Percentiles rank a stretch among this genome's conserved stretches.
These are phyloP conservation scores for Rhodotorula sp. DNA, from an alignment of 1,284 basidiomycete species.

Conservation along the genomic window DNA sequence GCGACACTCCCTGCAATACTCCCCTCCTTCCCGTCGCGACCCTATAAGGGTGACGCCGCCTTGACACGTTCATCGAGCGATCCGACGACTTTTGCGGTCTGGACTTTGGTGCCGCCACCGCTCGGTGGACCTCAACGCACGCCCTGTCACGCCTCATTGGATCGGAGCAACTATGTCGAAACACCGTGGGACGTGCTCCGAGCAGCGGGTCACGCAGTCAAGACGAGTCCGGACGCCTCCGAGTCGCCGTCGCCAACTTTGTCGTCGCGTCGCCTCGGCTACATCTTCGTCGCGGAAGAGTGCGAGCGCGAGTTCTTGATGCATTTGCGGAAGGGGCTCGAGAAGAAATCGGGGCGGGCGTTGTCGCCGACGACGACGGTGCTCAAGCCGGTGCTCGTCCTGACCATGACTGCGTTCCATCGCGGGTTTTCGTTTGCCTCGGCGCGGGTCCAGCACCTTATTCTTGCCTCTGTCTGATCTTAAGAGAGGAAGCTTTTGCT, in stretches of 20 bases:
- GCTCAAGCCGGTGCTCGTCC: constrained; percentile 16
- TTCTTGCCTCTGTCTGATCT: not conserved
- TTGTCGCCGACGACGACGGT: not conserved
- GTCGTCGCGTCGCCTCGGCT: constrained; percentile 9
- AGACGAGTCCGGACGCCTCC: not conserved
- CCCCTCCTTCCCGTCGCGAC: not conserved
- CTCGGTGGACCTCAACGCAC: not conserved
- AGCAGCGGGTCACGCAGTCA: constrained; percentile 12
- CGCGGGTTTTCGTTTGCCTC: not conserved
- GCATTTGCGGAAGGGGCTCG: constrained; percentile 4
- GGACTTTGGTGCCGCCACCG: constrained; percentile 25
- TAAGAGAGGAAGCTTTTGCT: not conserved
- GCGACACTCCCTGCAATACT: not conserved
- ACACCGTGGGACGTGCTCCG: constrained; percentile 18
- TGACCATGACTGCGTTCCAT: constrained; percentile 11
- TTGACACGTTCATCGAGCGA: not conserved
- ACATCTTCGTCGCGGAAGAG: constrained; percentile 14
- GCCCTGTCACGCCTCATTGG: constrained; percentile 11
- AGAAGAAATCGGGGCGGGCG: not conserved
- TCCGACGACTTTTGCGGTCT: constrained; percentile 2
- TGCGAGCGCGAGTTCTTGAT: not conserved
- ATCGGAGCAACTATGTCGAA: constrained; percentile 10
- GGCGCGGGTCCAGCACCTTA: not conserved
- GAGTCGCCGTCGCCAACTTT: not conserved
- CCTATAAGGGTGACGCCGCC: not conserved